phyloP scores from a whole-genome alignment of 805 yeast genomes.

The Metschnikowia arizonensis region DNA sequence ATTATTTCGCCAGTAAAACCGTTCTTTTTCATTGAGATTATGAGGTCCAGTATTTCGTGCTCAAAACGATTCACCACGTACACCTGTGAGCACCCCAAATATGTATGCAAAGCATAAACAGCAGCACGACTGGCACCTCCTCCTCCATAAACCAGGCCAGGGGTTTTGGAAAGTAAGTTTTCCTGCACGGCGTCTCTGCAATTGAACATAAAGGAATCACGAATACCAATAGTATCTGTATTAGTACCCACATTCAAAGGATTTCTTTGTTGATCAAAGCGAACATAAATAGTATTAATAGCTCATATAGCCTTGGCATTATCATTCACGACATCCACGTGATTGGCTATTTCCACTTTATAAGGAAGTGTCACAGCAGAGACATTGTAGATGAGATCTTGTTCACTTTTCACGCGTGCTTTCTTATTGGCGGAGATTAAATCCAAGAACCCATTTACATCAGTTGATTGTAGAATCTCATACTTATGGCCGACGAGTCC shows the following conservation, averaged over 20 bases:
- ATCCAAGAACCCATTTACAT: constrained; percentile 19
- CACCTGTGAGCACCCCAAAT: constrained; percentile 23
- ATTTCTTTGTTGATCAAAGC: constrained; percentile 16
- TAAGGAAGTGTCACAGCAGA: constrained; percentile 34
- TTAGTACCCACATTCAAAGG: constrained; percentile 26
- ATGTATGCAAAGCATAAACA: constrained; percentile 25
- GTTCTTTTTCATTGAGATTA: constrained; percentile 18
- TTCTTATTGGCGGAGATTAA: constrained; percentile 14
- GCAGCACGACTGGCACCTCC: constrained; percentile 36
- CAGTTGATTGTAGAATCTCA: constrained; percentile 22
- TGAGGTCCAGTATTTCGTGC: constrained; percentile 23
- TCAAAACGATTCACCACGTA: constrained; percentile 29
- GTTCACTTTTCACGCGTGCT: constrained; percentile 7
- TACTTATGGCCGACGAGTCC: constrained; percentile 23
- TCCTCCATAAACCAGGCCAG: constrained; percentile 33
- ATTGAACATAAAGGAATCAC: constrained; percentile 24
- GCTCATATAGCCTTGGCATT: constrained; percentile 32
- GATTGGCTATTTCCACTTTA: constrained; percentile 23
- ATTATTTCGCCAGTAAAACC: constrained; percentile 26
- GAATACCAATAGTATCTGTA: constrained; percentile 32
- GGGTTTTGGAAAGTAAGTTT: constrained; percentile 9
- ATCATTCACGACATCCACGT: constrained; percentile 27
- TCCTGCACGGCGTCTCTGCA: constrained; percentile 10
- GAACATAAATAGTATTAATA: constrained; percentile 30
- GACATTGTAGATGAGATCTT: constrained; percentile 18